phyloP scores from a whole-genome alignment of 1,284 basidiomycete species.

The Ceratobasidium sp. region DNA sequence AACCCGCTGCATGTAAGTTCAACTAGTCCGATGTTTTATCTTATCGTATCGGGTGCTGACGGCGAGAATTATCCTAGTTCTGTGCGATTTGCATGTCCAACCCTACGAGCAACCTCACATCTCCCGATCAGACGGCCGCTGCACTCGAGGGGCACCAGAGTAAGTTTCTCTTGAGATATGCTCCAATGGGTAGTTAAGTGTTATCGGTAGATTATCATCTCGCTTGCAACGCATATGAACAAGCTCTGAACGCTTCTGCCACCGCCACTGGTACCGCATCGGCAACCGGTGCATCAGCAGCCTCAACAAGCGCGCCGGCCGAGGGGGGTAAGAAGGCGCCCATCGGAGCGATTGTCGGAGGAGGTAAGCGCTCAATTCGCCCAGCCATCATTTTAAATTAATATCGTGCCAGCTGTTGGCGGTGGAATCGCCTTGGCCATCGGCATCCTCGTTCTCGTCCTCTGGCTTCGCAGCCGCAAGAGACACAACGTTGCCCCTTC shows the following conservation, averaged over 20 bases:
- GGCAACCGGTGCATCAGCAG: neutral
- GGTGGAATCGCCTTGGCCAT: constrained; percentile 11
- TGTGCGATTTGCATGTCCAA: constrained; percentile 34
- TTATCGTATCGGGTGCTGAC: neutral
- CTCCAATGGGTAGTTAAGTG: neutral
- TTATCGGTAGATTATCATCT: constrained; percentile 9
- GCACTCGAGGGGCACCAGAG: constrained; percentile 11
- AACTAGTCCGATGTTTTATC: neutral
- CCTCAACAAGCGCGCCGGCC: neutral
- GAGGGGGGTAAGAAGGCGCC: constrained; percentile 3
- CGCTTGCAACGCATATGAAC: constrained; percentile 2
- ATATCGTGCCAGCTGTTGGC: neutral
- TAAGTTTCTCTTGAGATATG: neutral
- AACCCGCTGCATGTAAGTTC: constrained; percentile 24
- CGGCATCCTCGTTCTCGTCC: neutral
- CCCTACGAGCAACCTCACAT: constrained; percentile 8
- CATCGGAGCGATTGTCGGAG: constrained; percentile 32
- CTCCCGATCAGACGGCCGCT: constrained; percentile 15
- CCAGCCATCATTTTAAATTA: neutral
- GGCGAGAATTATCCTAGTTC: neutral
- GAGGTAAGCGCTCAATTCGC: constrained; percentile 14
- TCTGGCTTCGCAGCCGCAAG: neutral
- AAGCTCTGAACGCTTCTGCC: constrained; percentile 8
- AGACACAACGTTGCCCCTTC: neutral
- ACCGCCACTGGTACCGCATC: constrained; percentile 1